phyloP scores from a whole-genome alignment of 805 yeast species.

The Pichia insulana region DNA sequence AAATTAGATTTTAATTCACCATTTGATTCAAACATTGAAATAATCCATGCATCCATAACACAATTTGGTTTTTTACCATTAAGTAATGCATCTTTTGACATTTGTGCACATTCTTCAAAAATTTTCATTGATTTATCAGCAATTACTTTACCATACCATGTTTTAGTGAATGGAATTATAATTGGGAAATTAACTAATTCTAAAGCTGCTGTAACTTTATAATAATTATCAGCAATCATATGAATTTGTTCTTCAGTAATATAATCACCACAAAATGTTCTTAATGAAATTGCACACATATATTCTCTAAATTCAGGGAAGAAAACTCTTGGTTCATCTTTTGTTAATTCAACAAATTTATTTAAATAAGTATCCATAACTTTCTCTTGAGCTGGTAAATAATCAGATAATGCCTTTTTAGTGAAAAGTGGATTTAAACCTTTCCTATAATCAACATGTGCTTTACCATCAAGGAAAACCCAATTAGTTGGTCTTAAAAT shows the following conservation, averaged over 20 bases:
- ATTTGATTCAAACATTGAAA: constrained; percentile 49
- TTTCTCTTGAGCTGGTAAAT: constrained; percentile 76
- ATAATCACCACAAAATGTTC: constrained; percentile 93
- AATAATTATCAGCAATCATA: constrained; percentile 86
- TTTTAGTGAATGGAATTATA: constrained; percentile 89
- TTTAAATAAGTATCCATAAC: constrained; percentile 79
- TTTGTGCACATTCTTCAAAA: constrained; percentile 80
- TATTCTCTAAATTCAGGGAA: constrained; percentile 94
- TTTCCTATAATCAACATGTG: constrained; percentile 86
- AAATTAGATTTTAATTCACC: constrained; percentile 31
- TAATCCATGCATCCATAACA: constrained; percentile 94
- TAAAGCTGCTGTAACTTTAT: constrained; percentile 85
- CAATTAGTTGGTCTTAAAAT: constrained; percentile 92
- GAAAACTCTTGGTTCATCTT: constrained; percentile 58
- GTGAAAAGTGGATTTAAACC: constrained; percentile 87
- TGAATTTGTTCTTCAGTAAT: constrained; percentile 88
- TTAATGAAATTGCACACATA: constrained; percentile 86
- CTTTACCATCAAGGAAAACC: constrained; percentile 97
- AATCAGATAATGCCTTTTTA: constrained; percentile 69
- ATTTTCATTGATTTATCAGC: constrained; percentile 92
- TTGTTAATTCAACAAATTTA: constrained; percentile 47
- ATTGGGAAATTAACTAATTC: constrained; percentile 97
- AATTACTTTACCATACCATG: constrained; percentile 94
- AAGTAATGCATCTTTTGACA: constrained; percentile 73
- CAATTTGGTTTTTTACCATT: constrained; percentile 74